Evolutionary conservation across 352 stramenopile genomes (phyloP).

Genomic region (Pythium utonaiense): DNA sequence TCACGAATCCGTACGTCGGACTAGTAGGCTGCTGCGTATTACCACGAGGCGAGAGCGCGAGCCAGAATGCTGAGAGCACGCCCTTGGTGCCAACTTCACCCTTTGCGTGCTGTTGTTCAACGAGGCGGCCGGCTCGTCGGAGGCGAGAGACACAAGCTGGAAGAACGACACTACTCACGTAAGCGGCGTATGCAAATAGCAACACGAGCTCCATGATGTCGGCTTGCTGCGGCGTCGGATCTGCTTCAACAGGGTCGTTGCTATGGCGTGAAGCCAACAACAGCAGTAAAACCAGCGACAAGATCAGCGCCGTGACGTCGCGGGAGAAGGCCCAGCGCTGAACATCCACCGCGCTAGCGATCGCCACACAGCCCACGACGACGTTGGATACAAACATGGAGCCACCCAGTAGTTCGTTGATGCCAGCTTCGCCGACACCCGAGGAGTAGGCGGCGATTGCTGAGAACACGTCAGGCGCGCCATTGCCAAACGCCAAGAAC

Average conservation of each 20-base stretch:
- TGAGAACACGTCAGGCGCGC: conserved; percentile 95
- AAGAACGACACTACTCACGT: conserved; percentile 57
- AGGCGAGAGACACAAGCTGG: conserved; percentile 44
- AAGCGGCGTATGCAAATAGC: conserved; percentile 46
- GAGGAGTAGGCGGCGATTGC: conserved; percentile 85
- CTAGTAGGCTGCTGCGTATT: conserved; percentile 14
- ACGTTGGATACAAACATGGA: conserved; percentile 95
- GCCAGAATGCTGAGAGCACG: conserved; percentile 79
- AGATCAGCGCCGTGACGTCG: conserved; percentile 53
- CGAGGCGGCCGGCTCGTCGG: not conserved
- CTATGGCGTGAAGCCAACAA: conserved; percentile 20
- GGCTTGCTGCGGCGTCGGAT: not conserved
- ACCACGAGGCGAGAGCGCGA: conserved; percentile 41
- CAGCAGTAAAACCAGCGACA: conserved; percentile 46
- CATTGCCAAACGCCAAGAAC: conserved; percentile 97
- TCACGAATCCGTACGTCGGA: conserved; percentile 46
- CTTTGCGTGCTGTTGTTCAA: not conserved
- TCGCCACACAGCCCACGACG: conserved; percentile 86
- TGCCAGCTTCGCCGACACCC: conserved; percentile 61
- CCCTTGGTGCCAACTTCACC: conserved; percentile 7
- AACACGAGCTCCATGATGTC: conserved; percentile 42
- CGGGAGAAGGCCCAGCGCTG: conserved; percentile 63
- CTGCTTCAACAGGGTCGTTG: not conserved
- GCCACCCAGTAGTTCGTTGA: conserved; percentile 94
- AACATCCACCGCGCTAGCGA: conserved; percentile 63